Evolutionary conservation across 2,329 filamentous ascomycete species (phyloP).

Genomic region (Aspergillus tubingensis): DNA sequence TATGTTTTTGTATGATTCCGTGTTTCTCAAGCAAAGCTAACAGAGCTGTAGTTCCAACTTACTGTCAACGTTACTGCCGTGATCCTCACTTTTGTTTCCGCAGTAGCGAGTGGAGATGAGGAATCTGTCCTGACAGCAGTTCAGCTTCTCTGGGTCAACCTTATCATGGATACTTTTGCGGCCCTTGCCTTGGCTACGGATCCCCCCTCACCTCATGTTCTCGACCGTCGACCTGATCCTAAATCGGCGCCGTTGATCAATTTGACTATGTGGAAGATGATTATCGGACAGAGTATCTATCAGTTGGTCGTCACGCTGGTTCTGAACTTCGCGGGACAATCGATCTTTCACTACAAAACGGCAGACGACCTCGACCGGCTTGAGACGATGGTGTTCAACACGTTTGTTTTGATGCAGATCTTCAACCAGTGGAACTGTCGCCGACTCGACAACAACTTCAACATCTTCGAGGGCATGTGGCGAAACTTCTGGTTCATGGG

Average conservation of each 20-base stretch:
- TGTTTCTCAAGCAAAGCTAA: background rate
- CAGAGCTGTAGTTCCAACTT: constrained; percentile 41
- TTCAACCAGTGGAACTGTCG: constrained; percentile 55
- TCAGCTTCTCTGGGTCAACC: constrained; percentile 68
- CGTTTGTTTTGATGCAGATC: constrained; percentile 51
- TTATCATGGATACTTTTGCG: constrained; percentile 71
- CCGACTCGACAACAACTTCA: constrained; percentile 48
- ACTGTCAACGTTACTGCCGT: constrained; percentile 69
- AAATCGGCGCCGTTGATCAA: constrained; percentile 50
- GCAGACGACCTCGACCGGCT: constrained; percentile 27
- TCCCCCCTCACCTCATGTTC: constrained; percentile 58
- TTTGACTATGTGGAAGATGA: constrained; percentile 51
- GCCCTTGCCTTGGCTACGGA: constrained; percentile 67
- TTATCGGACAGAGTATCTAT: constrained; percentile 47
- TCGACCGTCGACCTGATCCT: constrained; percentile 55
- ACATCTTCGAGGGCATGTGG: constrained; percentile 47
- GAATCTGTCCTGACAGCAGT: constrained; percentile 65
- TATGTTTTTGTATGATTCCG: constrained; percentile 5
- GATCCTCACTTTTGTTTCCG: constrained; percentile 64
- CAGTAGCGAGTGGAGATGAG: constrained; percentile 58
- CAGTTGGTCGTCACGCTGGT: constrained; percentile 46
- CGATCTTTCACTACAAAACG: constrained; percentile 34
- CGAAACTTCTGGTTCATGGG: constrained; percentile 54
- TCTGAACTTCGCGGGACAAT: constrained; percentile 49
- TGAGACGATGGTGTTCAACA: constrained; percentile 47